Base-by-base conservation (phyloP, 192 early-diverging fungal species). In the Backusella parvicylindrica region DNA sequence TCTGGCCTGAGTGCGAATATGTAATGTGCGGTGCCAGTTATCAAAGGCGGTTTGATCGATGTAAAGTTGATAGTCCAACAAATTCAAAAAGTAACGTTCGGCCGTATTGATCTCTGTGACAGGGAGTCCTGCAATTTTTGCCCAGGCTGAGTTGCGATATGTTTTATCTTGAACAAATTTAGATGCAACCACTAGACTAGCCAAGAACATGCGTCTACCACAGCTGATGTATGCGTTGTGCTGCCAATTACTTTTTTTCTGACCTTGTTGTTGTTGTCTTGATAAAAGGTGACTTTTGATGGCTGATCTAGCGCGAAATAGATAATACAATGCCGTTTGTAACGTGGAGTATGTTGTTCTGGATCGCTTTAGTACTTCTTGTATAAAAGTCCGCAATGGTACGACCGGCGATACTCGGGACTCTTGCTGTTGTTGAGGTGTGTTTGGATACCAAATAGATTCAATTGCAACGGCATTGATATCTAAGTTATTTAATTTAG, bases 61-160 rank as follows among this genome's bases (percentile, higher is more conserved):
- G 82, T 85, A 91, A 35, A 97, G 86, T 36, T 89, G 87, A 77
- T 94, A 96, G 74, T 95, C 92, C 38, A 98, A 87, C 71, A 93
- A 81, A 47, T 89, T 77, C 33, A 97, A 77, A 80, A 98, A 96
- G 37, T 87, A 87, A 38, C 91, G 83, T 86, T 98, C 96, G 78
- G 92, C 91, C 30, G 87, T 86, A 85, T 94, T 93, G 71, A 98
- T 92, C 83, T 98, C 95, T 11, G 79, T 66, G 50, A 92, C 85
- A 15, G 89, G 84, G 8, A 98, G 88, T 64, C 91, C 90, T 21
- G 94, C 95, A 47, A 97, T 95, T 84, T 93, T 94, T 47, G 95
- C 86, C 97, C 97, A 98, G 5, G 94, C 92, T 72, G 84, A 86
- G 88, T 95, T 97, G 28, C 91, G 88, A 79, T 95, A 98, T 65